Percentiles rank a stretch among this genome's conserved stretches.
Evolutionary conservation across 1,284 basidiomycete genomes (phyloP).

Genomic region (Peniophora sp.): DNA sequence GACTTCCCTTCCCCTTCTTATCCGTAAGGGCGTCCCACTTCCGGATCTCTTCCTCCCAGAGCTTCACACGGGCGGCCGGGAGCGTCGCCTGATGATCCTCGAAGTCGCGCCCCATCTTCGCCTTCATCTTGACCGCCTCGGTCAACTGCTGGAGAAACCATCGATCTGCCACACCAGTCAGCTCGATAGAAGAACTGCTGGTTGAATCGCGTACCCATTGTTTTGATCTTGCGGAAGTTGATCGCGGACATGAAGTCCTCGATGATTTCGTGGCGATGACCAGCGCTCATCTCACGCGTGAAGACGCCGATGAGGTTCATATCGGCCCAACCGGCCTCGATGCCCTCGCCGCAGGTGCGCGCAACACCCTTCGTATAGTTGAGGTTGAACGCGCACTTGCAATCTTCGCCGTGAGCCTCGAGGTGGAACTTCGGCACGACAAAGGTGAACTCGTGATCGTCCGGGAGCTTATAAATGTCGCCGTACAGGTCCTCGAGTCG

Average conservation of each 20-base stretch:
- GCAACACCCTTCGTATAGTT: slow-evolving; percentile 17
- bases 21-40: slow-evolving; percentile 8
- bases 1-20: slow-evolving; percentile 6
- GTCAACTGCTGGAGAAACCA: background rate
- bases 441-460: slow-evolving; percentile 1
- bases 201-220: slow-evolving; percentile 5
- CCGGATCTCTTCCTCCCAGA: slow-evolving; percentile 9
- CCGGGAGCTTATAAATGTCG: background rate
- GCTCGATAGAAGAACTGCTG: background rate
- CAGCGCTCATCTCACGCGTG: slow-evolving; percentile 25
- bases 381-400: slow-evolving; percentile 18
- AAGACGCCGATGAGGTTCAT: slow-evolving; percentile 14
- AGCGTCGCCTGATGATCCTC: slow-evolving; percentile 6
- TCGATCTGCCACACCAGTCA: background rate
- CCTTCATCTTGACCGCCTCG: slow-evolving; percentile 1
- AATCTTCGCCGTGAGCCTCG: slow-evolving; percentile 17
- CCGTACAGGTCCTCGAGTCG: slow-evolving; percentile 6
- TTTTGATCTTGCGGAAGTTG: slow-evolving; percentile 20
- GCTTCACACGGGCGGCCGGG: background rate
- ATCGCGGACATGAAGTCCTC: slow-evolving; percentile 22
- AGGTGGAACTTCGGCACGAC: slow-evolving; percentile 26
- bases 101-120: background rate
- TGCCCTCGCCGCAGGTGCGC: slow-evolving; percentile 25
- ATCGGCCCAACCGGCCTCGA: slow-evolving; percentile 21
- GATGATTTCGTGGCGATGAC: slow-evolving; percentile 21